Evolutionary conservation across 441 rosid species (phyloP).

Genomic region (Sinapis alba): DNA sequence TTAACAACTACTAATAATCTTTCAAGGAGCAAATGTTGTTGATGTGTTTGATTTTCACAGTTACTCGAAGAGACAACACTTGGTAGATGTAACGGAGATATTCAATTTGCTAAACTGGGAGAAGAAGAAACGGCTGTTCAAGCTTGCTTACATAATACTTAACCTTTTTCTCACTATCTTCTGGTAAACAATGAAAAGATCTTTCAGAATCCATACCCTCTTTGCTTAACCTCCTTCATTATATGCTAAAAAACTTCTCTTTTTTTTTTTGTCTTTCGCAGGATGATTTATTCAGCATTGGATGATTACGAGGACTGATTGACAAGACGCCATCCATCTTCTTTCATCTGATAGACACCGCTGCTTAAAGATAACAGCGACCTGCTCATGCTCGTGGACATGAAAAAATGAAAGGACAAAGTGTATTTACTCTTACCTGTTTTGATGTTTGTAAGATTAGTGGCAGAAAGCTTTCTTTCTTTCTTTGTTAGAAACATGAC

Average conservation of each 20-base stretch:
- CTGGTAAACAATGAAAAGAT: constrained; percentile 42
- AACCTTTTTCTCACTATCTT: constrained; percentile 46
- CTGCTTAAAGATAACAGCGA: constrained; percentile 11
- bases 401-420: neutral
- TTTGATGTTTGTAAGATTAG: constrained; percentile 26
- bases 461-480: constrained; percentile 8
- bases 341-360: constrained; percentile 1
- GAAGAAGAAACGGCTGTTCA: constrained; percentile 55
- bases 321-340: constrained; percentile 4
- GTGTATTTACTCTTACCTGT: neutral
- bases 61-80: constrained; percentile 45
- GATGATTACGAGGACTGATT: constrained; percentile 57
- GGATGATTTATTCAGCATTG: constrained; percentile 86
- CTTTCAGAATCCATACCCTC: no score
- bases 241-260: constrained; percentile 16
- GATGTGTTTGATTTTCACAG: constrained; percentile 39
- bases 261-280: constrained; percentile 18
- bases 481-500: neutral
- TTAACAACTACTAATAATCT: neutral
- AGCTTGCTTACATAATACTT: constrained; percentile 52
- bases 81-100: constrained; percentile 61
- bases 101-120: constrained; percentile 55
- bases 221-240: constrained; percentile 8
- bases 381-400: neutral
- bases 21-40: neutral